Evolutionary conservation across 2,329 filamentous ascomycete genomes (phyloP), one percentile per base, ranked within the genome.

Genomic region (Fusarium anguioides): DNA sequence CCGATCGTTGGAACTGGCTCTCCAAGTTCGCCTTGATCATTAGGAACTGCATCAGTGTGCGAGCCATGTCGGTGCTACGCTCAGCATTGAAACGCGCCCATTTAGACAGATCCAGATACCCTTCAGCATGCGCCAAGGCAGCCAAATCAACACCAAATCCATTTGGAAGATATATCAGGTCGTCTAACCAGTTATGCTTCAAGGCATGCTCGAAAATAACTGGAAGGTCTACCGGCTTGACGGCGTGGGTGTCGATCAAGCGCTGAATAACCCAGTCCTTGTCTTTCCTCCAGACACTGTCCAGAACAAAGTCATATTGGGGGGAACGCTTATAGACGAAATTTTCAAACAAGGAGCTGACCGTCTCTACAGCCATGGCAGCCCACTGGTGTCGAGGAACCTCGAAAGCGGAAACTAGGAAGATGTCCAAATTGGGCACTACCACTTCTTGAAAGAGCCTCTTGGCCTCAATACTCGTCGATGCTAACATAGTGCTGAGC

Each of bases 231-330:
- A 77, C 76, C n/a, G 81, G 91, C 74, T 92, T 90, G 46, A 91
- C 81, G 9, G 93, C 93, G 74, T 96, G 93, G 47, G 96, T 91
- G 37, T 90, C 90, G 76, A 95, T 88, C 31, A 99, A 87, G 59
- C 92, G 89, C 66, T 90, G 87, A 11, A 90, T 90, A 17, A 98
- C 91, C 91, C 94, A 98, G 20, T 90, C 86, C 69, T 90, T 92
- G 75, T 98, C 93, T 75, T 96, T 94, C 70, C 91, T 90, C 94
- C 95, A 98, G 8, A 97, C 81, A 59, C 93, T 94, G 75, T 97
- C 91, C 57, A 99, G 86, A 15, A 97, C 95, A 66, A 97, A 96
- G 68, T 94, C 90, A 76, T 93, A 91, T 54, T 94, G 88, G 6
- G 89, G 85, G 12, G 93, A 89, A 55, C 89, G 87, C 77, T 94